Conservation (phyloP, 306 rosid genomes). For the Trichosanthes truncata region DNA sequence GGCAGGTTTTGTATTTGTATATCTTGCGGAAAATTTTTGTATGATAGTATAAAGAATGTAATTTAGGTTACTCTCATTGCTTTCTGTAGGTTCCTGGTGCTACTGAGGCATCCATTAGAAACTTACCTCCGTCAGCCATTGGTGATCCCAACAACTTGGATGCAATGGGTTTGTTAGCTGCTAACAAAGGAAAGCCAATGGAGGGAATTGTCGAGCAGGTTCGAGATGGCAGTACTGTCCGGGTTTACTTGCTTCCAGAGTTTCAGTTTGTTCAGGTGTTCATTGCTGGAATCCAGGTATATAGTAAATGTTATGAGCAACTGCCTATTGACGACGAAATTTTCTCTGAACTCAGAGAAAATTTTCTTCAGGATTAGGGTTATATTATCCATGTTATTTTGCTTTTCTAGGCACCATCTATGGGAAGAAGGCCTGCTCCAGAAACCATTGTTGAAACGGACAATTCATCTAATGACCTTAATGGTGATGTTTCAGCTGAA, state of each 20-base stretch:
- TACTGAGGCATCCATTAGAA: slow-evolving; percentile 63
- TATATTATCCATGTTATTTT: neutral
- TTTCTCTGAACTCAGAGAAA: neutral
- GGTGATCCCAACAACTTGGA: slow-evolving; percentile 81
- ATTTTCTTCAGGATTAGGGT: neutral
- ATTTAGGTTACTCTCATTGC: slow-evolving; percentile 11
- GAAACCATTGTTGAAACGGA: slow-evolving; percentile 55
- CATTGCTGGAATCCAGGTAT: slow-evolving; percentile 86
- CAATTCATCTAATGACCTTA: slow-evolving; percentile 36
- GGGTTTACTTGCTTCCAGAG: slow-evolving; percentile 77
- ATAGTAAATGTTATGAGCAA: neutral
- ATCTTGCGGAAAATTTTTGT: neutral
- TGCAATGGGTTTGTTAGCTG: slow-evolving; percentile 65
- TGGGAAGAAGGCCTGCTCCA: slow-evolving; percentile 76
- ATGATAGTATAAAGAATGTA: neutral
- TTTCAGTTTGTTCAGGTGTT: slow-evolving; percentile 96
- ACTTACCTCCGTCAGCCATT: slow-evolving; percentile 77
- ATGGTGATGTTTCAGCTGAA: slow-evolving; percentile 60
- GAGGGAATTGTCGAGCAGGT: slow-evolving; percentile 84
- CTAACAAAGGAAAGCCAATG: slow-evolving; percentile 81
- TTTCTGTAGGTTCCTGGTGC: slow-evolving; percentile 68
- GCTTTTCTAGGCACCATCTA: slow-evolving; percentile 62
- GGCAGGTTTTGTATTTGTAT: neutral
- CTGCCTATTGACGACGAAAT: neutral
- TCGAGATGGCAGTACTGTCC: slow-evolving; percentile 88